Evolutionary conservation across 2,329 filamentous ascomycete species (phyloP).

Genomic region (Cordyceps sp.): DNA sequence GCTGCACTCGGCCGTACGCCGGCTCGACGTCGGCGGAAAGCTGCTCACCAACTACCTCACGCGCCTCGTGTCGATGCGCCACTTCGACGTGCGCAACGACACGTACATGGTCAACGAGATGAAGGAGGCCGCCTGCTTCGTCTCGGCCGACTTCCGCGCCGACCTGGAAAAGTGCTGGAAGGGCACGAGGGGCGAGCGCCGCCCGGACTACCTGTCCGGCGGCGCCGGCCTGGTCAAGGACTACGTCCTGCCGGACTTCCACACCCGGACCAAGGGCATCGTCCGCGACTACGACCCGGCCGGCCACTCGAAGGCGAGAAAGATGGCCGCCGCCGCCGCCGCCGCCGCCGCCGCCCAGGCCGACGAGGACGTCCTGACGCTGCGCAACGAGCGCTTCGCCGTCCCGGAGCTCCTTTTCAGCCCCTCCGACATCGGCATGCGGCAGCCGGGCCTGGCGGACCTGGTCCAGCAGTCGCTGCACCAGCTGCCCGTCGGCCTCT

Average conservation of each 20-base stretch:
- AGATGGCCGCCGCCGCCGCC: conserved; percentile 19
- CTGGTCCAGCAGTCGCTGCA: conserved; percentile 67
- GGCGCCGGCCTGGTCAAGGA: conserved; percentile 65
- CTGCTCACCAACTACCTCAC: conserved; percentile 86
- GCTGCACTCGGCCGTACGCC: conserved; percentile 63
- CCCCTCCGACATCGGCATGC: conserved; percentile 70
- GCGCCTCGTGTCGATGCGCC: conserved; percentile 72
- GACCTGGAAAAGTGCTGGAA: conserved; percentile 81
- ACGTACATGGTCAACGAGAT: conserved; percentile 89
- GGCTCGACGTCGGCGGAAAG: conserved; percentile 85
- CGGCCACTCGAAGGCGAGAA: conserved; percentile 34
- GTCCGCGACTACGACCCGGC: conserved; percentile 63
- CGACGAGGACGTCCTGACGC: conserved; percentile 63
- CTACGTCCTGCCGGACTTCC: conserved; percentile 78
- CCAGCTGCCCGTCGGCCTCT: conserved; percentile 62
- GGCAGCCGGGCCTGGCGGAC: conserved; percentile 67
- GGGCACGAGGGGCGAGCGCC: conserved; percentile 44
- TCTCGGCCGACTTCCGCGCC: conserved; percentile 56
- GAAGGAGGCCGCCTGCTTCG: conserved; percentile 78
- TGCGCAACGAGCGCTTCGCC: conserved; percentile 82
- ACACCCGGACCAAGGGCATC: conserved; percentile 43
- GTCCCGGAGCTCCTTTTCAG: conserved; percentile 84
- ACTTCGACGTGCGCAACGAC: conserved; percentile 93
- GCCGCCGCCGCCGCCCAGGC: conserved; percentile 21
- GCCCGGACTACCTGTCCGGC: conserved; percentile 29